These are phyloP conservation scores for Coemansia sp. DNA, from an alignment of 192 early-diverging fungal species.

Conservation along the genomic window DNA sequence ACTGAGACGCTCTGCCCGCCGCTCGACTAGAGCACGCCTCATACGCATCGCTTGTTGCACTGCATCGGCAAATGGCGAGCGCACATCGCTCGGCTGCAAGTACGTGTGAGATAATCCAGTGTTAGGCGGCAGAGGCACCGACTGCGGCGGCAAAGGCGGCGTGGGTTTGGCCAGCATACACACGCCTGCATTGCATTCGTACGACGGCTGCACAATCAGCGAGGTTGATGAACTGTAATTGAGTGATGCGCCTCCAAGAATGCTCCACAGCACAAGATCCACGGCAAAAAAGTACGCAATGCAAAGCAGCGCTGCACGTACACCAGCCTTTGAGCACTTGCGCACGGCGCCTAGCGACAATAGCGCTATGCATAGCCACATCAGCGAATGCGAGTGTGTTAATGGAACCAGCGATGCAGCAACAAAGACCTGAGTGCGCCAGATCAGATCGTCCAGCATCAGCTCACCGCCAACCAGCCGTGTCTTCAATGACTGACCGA, in stretches of 20 bases:
- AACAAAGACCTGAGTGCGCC: conserved; percentile 23
- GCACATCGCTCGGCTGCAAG: conserved; percentile 9
- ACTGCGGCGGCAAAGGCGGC: background rate
- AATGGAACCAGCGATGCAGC: conserved; percentile 15
- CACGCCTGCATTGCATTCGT: conserved; percentile 10
- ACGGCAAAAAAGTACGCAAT: conserved; percentile 24
- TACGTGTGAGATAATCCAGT: background rate
- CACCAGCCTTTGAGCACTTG: conserved; percentile 10
- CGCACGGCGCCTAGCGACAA: conserved; percentile 14
- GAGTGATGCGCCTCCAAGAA: background rate
- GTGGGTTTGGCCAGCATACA: background rate
- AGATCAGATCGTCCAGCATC: conserved; percentile 31
- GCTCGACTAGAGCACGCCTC: conserved; percentile 16
- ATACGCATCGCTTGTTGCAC: conserved; percentile 27
- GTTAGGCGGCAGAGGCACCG: background rate
- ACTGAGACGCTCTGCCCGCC: conserved; percentile 16
- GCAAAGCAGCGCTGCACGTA: conserved; percentile 14
- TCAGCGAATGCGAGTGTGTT: conserved; percentile 24
- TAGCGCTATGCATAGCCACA: conserved; percentile 39
- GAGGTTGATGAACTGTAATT: background rate
- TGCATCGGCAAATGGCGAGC: conserved; percentile 40
- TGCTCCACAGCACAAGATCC: conserved; percentile 20
- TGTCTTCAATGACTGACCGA: background rate
- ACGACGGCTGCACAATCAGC: conserved; percentile 1
- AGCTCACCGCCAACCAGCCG: conserved; percentile 18